phyloP scores from a whole-genome alignment of 2,329 filamentous ascomycete species.

The Cladorrhinum sp. region DNA sequence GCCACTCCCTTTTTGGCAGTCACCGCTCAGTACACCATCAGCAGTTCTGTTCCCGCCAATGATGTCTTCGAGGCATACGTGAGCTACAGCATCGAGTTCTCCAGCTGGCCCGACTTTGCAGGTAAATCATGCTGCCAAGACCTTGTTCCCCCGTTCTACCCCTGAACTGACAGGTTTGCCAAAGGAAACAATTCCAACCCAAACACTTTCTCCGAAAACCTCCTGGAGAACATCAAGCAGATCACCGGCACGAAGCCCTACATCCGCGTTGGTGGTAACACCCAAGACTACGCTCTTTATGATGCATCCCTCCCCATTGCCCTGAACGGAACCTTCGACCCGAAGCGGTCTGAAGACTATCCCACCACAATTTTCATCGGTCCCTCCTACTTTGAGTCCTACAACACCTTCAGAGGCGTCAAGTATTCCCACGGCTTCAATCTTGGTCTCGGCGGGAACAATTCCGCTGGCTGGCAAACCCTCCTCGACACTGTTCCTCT shows the following conservation, averaged over 20 bases:
- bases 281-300: slow-evolving; percentile 63
- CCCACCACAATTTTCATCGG: slow-evolving; percentile 60
- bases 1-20: slow-evolving; percentile 7
- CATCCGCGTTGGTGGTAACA: slow-evolving; percentile 65
- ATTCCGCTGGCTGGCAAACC: slow-evolving; percentile 47
- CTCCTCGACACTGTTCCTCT: slow-evolving; percentile 53
- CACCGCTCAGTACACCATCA: slow-evolving; percentile 20
- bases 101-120: slow-evolving; percentile 37
- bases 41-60: slow-evolving; percentile 19
- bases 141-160: slow-evolving; percentile 41
- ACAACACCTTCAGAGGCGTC: slow-evolving; percentile 52
- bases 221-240: slow-evolving; percentile 55
- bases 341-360: slow-evolving; percentile 53
- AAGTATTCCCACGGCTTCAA: slow-evolving; percentile 64
- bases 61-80: slow-evolving; percentile 40
- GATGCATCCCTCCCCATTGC: slow-evolving; percentile 49
- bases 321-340: slow-evolving; percentile 51
- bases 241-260: slow-evolving; percentile 56
- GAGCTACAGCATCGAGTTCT: slow-evolving; percentile 41
- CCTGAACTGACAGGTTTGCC: slow-evolving; percentile 39
- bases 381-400: slow-evolving; percentile 61
- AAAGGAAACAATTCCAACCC: slow-evolving; percentile 52
- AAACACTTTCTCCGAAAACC: slow-evolving; percentile 59
- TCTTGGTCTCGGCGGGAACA: slow-evolving; percentile 50
- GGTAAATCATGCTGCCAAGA: slow-evolving; percentile 30